phyloP scores from a whole-genome alignment of 2,329 filamentous ascomycete species.

The Diplodia corticola region DNA sequence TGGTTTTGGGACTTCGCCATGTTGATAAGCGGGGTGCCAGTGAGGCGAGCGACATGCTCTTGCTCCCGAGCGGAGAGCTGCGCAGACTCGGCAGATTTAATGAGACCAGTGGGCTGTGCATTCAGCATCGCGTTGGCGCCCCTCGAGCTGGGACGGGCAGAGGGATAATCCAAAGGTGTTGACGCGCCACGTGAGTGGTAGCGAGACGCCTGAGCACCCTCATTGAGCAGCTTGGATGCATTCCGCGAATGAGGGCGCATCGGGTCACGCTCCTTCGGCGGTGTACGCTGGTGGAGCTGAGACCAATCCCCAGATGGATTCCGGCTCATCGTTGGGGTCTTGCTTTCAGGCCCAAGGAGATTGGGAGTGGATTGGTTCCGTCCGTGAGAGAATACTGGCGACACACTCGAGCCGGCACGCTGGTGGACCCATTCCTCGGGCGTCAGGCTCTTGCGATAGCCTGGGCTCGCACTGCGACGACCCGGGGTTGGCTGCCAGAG shows the following conservation, averaged over 20 bases:
- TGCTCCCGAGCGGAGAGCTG: slow-evolving; percentile 84
- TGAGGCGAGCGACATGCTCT: slow-evolving; percentile 81
- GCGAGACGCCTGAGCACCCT: slow-evolving; percentile 23
- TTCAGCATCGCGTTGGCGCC: slow-evolving; percentile 52
- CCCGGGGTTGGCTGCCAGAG: slow-evolving; percentile 69
- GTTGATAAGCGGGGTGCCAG: slow-evolving; percentile 72
- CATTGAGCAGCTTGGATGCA: slow-evolving; percentile 13
- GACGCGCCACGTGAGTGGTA: slow-evolving; percentile 24
- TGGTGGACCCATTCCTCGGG: slow-evolving; percentile 84
- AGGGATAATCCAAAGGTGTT: slow-evolving; percentile 23
- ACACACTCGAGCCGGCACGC: slow-evolving; percentile 60
- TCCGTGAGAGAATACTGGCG: slow-evolving; percentile 45
- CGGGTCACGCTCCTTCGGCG: slow-evolving; percentile 9
- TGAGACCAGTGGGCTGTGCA: slow-evolving; percentile 21
- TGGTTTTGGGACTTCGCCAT: slow-evolving; percentile 56
- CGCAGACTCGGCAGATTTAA: slow-evolving; percentile 51
- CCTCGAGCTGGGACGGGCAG: slow-evolving; percentile 55
- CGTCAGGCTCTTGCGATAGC: slow-evolving; percentile 50
- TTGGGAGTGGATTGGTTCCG: slow-evolving; percentile 42
- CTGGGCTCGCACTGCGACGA: slow-evolving; percentile 14
- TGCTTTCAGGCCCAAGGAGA: slow-evolving; percentile 44
- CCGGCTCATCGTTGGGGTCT: slow-evolving; percentile 45
- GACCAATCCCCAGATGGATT: slow-evolving; percentile 49
- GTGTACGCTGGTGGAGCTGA: slow-evolving; percentile 29
- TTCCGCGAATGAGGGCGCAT: slow-evolving; percentile 11